Conservation (phyloP, 1,139 yeast species). For the Ogataea hybrid region DNA sequence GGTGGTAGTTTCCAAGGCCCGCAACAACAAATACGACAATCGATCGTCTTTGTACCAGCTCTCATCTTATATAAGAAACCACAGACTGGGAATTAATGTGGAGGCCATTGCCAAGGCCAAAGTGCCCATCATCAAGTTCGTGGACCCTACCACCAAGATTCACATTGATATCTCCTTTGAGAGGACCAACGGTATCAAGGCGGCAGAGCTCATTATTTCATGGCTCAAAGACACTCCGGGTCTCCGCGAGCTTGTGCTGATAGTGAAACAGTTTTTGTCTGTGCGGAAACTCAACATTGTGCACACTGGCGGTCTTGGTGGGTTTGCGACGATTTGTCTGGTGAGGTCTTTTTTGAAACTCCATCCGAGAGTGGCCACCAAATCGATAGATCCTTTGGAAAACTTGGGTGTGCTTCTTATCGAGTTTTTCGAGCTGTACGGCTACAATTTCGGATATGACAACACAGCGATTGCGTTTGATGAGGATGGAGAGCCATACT, state of each 20-base stretch:
- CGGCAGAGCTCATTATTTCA: constrained; percentile 73
- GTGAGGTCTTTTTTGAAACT: constrained; percentile 77
- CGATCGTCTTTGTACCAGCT: constrained; percentile 70
- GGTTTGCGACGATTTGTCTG: constrained; percentile 85
- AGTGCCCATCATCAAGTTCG: constrained; percentile 93
- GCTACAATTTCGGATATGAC: constrained; percentile 87
- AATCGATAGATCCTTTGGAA: constrained; percentile 63
- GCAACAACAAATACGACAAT: constrained; percentile 60
- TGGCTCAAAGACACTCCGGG: constrained; percentile 83
- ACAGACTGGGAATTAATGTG: constrained; percentile 65
- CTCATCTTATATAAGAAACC: constrained; percentile 64
- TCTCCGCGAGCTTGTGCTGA: constrained; percentile 76
- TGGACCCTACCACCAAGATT: constrained; percentile 67
- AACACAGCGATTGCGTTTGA: constrained; percentile 65
- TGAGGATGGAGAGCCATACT: constrained; percentile 47
- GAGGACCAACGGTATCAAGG: constrained; percentile 78
- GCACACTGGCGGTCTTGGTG: constrained; percentile 96
- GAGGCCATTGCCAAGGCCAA: constrained; percentile 91
- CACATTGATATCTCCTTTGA: constrained; percentile 94
- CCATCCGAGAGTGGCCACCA: constrained; percentile 76
- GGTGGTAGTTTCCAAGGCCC: constrained; percentile 65
- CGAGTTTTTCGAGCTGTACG: constrained; percentile 95
- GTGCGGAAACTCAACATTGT: constrained; percentile 83
- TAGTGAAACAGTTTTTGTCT: constrained; percentile 82
- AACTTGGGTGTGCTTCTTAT: constrained; percentile 86